Evolutionary conservation across 257 asterid species (phyloP).

Genomic region (Oldenlandia corymbosa): DNA sequence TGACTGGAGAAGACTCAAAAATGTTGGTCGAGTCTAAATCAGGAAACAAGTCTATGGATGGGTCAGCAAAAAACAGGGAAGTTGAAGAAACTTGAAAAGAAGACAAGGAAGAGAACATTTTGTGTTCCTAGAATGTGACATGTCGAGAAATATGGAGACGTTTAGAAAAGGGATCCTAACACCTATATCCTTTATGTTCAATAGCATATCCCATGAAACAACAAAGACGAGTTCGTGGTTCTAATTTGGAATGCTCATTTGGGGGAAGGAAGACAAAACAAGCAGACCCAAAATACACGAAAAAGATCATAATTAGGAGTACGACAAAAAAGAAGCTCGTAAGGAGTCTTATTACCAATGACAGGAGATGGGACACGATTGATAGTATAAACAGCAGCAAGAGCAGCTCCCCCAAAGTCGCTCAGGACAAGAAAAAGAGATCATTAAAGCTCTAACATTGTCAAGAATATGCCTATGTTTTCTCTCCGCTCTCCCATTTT

Average conservation of each 20-base stretch:
- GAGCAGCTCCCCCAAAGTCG: too few species aligned
- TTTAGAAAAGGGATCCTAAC: constrained; percentile 7
- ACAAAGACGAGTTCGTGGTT: constrained; percentile 6
- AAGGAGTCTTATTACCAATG: background rate
- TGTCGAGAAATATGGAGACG: background rate
- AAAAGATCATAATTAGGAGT: too few species aligned
- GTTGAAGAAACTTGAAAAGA: background rate
- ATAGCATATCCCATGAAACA: constrained; percentile 10
- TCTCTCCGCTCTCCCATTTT: too few species aligned
- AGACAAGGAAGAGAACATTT: constrained; percentile 4
- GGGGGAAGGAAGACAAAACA: background rate
- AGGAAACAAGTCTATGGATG: background rate
- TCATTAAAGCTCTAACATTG: too few species aligned
- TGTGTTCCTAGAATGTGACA: constrained; percentile 7
- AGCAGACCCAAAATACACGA: constrained; percentile 4
- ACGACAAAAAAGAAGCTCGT: background rate
- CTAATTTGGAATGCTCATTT: background rate
- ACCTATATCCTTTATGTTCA: constrained; percentile 8
- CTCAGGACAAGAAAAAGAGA: too few species aligned
- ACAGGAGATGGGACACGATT: background rate
- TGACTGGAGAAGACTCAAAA: background rate
- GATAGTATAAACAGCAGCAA: too few species aligned
- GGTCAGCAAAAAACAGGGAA: background rate
- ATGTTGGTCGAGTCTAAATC: background rate
- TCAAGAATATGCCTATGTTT: too few species aligned